These are phyloP conservation scores for Hysterangium stoloniferum DNA, from an alignment of 768 basidiomycete species.

Conservation along the genomic window DNA sequence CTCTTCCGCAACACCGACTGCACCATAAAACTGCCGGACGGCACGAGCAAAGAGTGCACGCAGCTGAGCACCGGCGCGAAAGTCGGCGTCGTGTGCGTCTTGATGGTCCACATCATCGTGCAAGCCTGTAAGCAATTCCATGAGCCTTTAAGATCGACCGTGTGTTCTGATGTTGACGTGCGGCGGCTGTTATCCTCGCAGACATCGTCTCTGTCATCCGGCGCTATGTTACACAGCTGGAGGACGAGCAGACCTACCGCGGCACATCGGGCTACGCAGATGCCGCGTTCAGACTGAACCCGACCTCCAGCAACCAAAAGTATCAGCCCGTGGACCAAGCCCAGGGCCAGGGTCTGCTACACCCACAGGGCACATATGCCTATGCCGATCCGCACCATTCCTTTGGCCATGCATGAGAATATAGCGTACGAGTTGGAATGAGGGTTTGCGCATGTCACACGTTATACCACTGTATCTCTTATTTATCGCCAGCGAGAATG, in stretches of 20 bases:
- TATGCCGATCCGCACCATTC: slow-evolving; percentile 4
- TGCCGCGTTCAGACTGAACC: not conserved
- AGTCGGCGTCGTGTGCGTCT: not conserved
- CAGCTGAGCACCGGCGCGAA: not conserved
- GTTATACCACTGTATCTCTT: no score
- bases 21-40: not conserved
- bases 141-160: not conserved
- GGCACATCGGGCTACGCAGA: not conserved
- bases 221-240: not conserved
- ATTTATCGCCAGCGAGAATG: no score
- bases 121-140: not conserved
- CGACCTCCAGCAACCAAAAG: not conserved
- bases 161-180: no score
- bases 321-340: not conserved
- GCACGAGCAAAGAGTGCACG: not conserved
- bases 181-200: not conserved
- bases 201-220: not conserved
- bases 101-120: not conserved
- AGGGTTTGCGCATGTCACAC: no score
- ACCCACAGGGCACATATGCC: not conserved
- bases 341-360: not conserved
- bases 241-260: slow-evolving; percentile 2
- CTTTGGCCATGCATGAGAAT: no score
- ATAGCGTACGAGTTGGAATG: no score
- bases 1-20: not conserved